Evolutionary conservation across 768 basidiomycete species (phyloP), one percentile per base, ranked within the genome.

Genomic region (Termitomyces sp.): DNA sequence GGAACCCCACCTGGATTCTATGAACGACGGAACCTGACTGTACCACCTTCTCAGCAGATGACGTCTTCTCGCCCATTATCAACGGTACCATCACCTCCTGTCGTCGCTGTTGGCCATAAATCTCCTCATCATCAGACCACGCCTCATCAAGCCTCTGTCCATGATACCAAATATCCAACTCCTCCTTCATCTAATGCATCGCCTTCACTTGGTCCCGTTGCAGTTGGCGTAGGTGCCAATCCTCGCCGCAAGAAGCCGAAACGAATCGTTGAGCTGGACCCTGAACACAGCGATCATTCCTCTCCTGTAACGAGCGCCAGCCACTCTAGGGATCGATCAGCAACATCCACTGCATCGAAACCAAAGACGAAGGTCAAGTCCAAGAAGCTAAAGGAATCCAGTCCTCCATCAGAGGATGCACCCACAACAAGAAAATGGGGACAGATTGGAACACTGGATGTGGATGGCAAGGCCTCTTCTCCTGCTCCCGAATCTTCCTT

Each of bases 191-290:
- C 73, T 38, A 67, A 74, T 38, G 65, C 75, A 6, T 82, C 84
- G 1, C 80, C 86, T 7, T 71, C 74, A 54, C 67, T 80, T 16
- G 66, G 58, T 3, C 72, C 79, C 5, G 61, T 69, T 9, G 71
- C 74, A 9, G 69, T 70, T 4, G 70, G 72, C 12, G 71, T 72
- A 21, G 54, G 66, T 11, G 73, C 72, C 3, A 81, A 80, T 56
- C 70, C 77, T 37, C 80, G 81, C 58, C 78, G 78, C 56, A 86
- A 84, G 71, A 88, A 82, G 69, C 71, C 75, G 50, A 90, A 86
- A 65, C 85, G 92, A 16, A 87, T 95, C 53, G 92, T 95, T 21
- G 84, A 92, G 62, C 74, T 94, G 53, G 84, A 87, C 62, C 82
- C 72, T n/a, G 77, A 75, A 25, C 66, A 69, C 31, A 78, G 73